phyloP scores from a whole-genome alignment of 78 protist species.

The Emiliania huxleyi region DNA sequence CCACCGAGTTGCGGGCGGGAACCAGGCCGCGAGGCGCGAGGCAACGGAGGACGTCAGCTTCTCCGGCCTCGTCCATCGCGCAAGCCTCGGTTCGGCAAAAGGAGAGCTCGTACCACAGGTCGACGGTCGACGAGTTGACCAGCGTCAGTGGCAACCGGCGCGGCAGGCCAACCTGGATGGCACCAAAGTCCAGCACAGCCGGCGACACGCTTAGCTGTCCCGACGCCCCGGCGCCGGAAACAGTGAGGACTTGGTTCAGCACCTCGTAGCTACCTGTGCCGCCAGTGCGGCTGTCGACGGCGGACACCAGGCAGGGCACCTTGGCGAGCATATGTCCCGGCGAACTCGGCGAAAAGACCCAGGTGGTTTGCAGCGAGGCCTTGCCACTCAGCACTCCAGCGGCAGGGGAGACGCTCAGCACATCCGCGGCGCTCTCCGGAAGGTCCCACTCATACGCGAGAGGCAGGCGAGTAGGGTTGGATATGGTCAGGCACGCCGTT shows the following conservation, averaged over 20 bases:
- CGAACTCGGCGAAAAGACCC: neutral
- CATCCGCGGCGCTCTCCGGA: neutral
- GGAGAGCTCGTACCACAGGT: neutral
- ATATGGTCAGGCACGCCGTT: neutral
- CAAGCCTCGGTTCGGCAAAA: neutral
- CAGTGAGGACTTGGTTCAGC: neutral
- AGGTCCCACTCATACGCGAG: conserved; percentile 5
- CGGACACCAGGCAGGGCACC: neutral
- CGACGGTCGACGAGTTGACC: neutral
- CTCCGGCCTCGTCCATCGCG: neutral
- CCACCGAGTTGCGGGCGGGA: neutral
- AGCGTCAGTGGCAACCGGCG: neutral
- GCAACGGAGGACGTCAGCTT: neutral
- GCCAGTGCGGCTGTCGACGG: neutral
- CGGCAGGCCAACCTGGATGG: neutral
- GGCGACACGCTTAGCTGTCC: neutral
- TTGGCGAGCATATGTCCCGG: neutral
- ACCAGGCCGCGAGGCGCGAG: neutral
- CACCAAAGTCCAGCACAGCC: neutral
- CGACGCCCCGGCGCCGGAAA: neutral
- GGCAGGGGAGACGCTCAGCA: conserved; percentile 6
- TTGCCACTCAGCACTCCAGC: conserved; percentile 16
- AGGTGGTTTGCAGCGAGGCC: neutral
- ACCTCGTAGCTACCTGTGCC: neutral
- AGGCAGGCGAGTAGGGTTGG: conserved; percentile 29